These are phyloP conservation scores for Filobasidium uniguttulatum DNA, from an alignment of 1,284 basidiomycete genomes.

Conservation along the genomic window DNA sequence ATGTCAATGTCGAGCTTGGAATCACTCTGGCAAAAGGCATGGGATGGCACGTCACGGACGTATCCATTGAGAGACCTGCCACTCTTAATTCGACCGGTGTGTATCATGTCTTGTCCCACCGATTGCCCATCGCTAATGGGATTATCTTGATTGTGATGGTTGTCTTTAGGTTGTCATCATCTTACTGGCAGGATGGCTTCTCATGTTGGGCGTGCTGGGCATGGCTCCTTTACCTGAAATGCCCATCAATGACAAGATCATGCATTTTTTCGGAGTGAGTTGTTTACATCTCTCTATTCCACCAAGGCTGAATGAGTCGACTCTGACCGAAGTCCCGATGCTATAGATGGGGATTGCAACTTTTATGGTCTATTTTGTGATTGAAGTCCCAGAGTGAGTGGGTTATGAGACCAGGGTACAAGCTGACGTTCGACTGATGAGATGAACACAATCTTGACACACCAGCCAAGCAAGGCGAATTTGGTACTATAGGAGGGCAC, in stretches of 20 bases:
- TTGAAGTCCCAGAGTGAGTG: conserved; percentile 35
- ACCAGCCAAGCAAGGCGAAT: conserved; percentile 22
- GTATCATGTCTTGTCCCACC: conserved; percentile 6
- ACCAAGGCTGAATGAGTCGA: no score
- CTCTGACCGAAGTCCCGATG: not conserved
- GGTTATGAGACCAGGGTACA: not conserved
- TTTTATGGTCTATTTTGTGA: conserved; percentile 32
- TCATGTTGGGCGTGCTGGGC: conserved; percentile 31
- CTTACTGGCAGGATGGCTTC: conserved; percentile 30
- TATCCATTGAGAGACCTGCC: conserved; percentile 28
- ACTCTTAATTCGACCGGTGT: conserved; percentile 30
- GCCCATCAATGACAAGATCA: conserved; percentile 35
- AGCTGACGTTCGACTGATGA: no score
- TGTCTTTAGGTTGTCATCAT: conserved; percentile 27
- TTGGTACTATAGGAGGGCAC: conserved; percentile 35
- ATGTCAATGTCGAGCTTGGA: no score
- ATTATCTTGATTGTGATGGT: not conserved
- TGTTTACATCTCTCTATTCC: no score
- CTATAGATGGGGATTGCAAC: conserved; percentile 33
- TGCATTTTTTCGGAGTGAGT: conserved; percentile 36
- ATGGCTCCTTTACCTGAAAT: conserved; percentile 31
- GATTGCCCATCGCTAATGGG: not conserved
- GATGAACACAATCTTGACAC: conserved; percentile 17
- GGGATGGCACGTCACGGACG: conserved; percentile 21
- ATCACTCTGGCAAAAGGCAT: not conserved